A percentile compares a stretch with the other conserved stretches of the same genome.
Conservation (phyloP, 768 basidiomycete species). For the Grammothele lineata region DNA sequence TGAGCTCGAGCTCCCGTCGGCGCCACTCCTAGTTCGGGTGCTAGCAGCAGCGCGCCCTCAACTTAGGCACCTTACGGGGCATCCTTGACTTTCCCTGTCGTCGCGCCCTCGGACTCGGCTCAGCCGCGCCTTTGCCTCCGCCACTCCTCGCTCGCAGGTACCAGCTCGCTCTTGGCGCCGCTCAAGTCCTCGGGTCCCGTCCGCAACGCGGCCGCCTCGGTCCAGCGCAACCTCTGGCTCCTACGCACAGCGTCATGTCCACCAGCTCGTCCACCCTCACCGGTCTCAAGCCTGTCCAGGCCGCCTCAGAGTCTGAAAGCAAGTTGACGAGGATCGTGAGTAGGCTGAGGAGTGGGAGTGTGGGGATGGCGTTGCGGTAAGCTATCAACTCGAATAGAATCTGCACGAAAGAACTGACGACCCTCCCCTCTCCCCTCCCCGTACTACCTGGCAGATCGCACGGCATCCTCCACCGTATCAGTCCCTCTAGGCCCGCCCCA, state of each 20-base stretch:
- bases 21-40: too few species aligned
- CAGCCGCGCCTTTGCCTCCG: constrained; percentile 55
- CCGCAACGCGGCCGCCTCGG: constrained; percentile 45
- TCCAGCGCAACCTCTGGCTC: constrained; percentile 44
- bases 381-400: constrained; percentile 16
- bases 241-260: constrained; percentile 24
- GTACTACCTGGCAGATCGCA: constrained; percentile 4
- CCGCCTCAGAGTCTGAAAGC: neutral
- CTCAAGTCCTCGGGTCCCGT: constrained; percentile 51
- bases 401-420: too few species aligned
- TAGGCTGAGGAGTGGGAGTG: constrained; percentile 56
- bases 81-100: too few species aligned
- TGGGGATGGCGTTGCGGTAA: constrained; percentile 33
- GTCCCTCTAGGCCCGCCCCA: constrained; percentile 11
- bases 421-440: neutral
- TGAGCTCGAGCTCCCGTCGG: too few species aligned
- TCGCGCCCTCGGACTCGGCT: too few species aligned
- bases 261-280: constrained; percentile 16
- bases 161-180: constrained; percentile 47
- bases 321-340: constrained; percentile 41
- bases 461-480: constrained; percentile 9
- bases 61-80: too few species aligned
- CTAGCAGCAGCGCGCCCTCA: too few species aligned
- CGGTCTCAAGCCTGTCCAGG: constrained; percentile 27
- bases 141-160: constrained; percentile 57